These are phyloP conservation scores for Streptanthus diversifolius DNA, from an alignment of 345 rosid genomes.

Conservation along the genomic window DNA sequence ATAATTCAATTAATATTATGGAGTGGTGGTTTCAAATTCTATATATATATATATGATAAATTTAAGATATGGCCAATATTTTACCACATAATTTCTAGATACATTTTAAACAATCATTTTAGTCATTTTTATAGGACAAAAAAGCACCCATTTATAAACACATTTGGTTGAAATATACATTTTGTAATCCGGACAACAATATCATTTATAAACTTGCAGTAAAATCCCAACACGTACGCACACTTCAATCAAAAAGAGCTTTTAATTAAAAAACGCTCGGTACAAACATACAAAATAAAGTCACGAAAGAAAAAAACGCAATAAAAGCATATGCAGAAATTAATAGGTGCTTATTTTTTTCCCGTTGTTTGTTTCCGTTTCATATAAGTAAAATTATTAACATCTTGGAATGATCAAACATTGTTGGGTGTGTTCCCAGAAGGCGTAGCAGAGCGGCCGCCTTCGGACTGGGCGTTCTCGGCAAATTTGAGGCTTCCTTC, in stretches of 20 bases:
- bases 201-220: not conserved
- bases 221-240: not conserved
- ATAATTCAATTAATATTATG: no score
- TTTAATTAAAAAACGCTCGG: not conserved
- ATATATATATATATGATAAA: no score
- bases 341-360: not conserved
- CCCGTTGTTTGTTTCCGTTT: not conserved
- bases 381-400: not conserved
- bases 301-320: not conserved
- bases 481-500: conserved; percentile 46
- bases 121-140: no score
- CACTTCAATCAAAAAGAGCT: conserved; percentile 7
- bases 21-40: no score
- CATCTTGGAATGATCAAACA: conserved; percentile 1
- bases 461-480: conserved; percentile 42
- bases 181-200: not conserved
- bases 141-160: not conserved
- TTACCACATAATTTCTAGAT: no score
- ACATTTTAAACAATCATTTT: no score
- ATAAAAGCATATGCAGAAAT: not conserved
- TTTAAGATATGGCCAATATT: no score
- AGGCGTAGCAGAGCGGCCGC: conserved; percentile 36
- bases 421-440: not conserved
- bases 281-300: conserved; percentile 2
- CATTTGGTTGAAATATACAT: not conserved